Percentiles rank a stretch among this genome's conserved stretches.
phyloP scores from a whole-genome alignment of 208 protist species.

The Trypanosoma cruzi region DNA sequence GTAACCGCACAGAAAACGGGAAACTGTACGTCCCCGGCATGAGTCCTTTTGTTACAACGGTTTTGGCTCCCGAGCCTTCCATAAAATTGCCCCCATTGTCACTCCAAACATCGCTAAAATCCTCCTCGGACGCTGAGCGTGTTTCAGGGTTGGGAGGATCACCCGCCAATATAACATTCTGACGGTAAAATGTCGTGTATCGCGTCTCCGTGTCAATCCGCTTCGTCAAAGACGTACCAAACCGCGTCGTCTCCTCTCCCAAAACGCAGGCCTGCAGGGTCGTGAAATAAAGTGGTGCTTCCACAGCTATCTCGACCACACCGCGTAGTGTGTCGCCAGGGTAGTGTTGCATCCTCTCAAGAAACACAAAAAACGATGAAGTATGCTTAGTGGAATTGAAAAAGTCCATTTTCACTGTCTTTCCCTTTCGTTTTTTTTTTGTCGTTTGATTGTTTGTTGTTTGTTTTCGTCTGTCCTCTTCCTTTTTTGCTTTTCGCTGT shows the following conservation, averaged over 20 bases:
- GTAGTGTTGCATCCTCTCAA: constrained; percentile 34
- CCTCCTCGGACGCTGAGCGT: background rate
- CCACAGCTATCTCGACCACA: constrained; percentile 51
- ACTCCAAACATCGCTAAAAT: constrained; percentile 1
- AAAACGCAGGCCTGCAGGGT: constrained; percentile 46
- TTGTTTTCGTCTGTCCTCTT: background rate
- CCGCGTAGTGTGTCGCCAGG: constrained; percentile 56
- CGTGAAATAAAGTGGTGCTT: constrained; percentile 30
- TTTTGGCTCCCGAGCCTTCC: background rate
- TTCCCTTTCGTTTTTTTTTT: constrained; percentile 13
- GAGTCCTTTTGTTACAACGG: constrained; percentile 20
- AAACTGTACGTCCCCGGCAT: constrained; percentile 68
- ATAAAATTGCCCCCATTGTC: background rate
- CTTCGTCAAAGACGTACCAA: constrained; percentile 35
- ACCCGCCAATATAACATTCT: constrained; percentile 39
- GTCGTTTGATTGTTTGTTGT: constrained; percentile 11
- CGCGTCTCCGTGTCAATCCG: constrained; percentile 39
- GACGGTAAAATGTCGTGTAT: constrained; percentile 53
- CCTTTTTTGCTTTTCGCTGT: too few relatives aligned
- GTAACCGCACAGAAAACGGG: constrained; percentile 58
- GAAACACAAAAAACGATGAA: constrained; percentile 35
- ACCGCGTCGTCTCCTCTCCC: constrained; percentile 34
- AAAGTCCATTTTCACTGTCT: constrained; percentile 18
- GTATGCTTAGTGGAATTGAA: constrained; percentile 5
- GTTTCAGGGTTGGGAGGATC: constrained; percentile 1